Base-by-base conservation (phyloP, 1,284 basidiomycete species). In the Rhodotorula sp. region DNA sequence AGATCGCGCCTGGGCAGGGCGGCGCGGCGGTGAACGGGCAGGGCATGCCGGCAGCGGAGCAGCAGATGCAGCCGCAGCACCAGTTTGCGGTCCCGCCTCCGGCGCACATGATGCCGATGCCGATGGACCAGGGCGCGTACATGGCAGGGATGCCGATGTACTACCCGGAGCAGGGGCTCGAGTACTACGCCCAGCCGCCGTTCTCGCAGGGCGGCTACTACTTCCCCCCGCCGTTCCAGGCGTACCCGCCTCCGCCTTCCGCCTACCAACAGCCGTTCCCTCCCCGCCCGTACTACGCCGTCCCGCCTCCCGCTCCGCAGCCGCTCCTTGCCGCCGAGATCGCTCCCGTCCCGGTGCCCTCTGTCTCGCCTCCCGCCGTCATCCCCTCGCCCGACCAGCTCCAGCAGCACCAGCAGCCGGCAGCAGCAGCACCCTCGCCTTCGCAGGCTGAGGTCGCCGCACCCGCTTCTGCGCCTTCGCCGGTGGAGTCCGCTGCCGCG, bases 81-180 rank as follows among this genome's bases (percentile, higher is more conserved):
- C 17, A 16, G 50, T 44, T 41, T 34, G 21, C 25, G n/a, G 19
- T 7, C 27, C 10, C 41, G 23, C 48, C 45, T 23, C 41, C 4
- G 48, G 34, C 48, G 49, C 61, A 52, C 23, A 50, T 53, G 50
- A 53, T 61, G 50, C 42, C 58, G 21, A n/a, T 49, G 34, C 27
- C 41, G 55, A 62, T 67, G 62, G 66, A 67, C 3, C 61, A 66
- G 42, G 66, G 56, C 44, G 65, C 48, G 19, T 64, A 67, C 63
- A 48, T 58, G 45, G 61, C 57, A 25, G 68, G 67, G 17, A 68
- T 74, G 71, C 71, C 73, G n/a, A 57, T 75, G 52, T 75, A 71
- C 66, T 73, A 73, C 56, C 67, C 70, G n/a, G 71, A 75, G 34
- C 68, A 71, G 53, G 64, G n/a, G 9, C 10, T 67, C 23, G 67